phyloP scores from a whole-genome alignment of 106 monocot genomes.

The Dioscorea dumetorum region DNA sequence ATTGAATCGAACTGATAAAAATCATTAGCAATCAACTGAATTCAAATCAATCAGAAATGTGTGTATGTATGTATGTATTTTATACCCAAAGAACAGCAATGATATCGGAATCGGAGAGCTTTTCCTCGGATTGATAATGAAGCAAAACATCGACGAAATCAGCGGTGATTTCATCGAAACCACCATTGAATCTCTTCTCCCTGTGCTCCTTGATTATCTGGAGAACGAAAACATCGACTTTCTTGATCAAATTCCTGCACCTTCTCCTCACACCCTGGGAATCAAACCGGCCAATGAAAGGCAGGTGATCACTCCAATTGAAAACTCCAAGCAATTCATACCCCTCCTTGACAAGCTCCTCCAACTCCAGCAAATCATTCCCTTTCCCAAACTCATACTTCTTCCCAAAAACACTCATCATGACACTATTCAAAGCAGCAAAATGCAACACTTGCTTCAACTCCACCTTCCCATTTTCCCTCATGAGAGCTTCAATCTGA shows the following conservation, averaged over 20 bases:
- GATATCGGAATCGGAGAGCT: slow-evolving; percentile 47
- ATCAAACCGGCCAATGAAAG: slow-evolving; percentile 49
- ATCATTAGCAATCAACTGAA: not conserved
- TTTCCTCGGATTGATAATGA: slow-evolving; percentile 23
- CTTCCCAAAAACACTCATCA: slow-evolving; percentile 62
- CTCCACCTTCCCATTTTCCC: slow-evolving; percentile 23
- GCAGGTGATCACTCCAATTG: slow-evolving; percentile 68
- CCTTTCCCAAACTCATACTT: slow-evolving; percentile 23
- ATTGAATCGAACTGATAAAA: not conserved
- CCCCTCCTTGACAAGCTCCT: slow-evolving; percentile 54
- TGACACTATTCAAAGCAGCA: slow-evolving; percentile 44
- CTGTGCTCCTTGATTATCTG: slow-evolving; percentile 56
- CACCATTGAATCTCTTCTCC: not conserved
- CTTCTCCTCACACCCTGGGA: slow-evolving; percentile 58
- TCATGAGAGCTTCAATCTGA: slow-evolving; percentile 24
- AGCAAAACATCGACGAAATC: slow-evolving; percentile 55
- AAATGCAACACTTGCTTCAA: slow-evolving; percentile 44
- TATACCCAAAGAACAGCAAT: slow-evolving; percentile 58
- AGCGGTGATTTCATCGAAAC: not conserved
- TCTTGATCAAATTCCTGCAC: slow-evolving; percentile 25
- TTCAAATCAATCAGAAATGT: not conserved
- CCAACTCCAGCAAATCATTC: slow-evolving; percentile 32
- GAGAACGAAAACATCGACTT: slow-evolving; percentile 45
- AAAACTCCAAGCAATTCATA: slow-evolving; percentile 54
- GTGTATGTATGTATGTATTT: not conserved